A percentile compares a stretch with the other conserved stretches of the same genome.
phyloP scores from a whole-genome alignment of 169 alveolate genomes.

The Miamiensis avidus region DNA sequence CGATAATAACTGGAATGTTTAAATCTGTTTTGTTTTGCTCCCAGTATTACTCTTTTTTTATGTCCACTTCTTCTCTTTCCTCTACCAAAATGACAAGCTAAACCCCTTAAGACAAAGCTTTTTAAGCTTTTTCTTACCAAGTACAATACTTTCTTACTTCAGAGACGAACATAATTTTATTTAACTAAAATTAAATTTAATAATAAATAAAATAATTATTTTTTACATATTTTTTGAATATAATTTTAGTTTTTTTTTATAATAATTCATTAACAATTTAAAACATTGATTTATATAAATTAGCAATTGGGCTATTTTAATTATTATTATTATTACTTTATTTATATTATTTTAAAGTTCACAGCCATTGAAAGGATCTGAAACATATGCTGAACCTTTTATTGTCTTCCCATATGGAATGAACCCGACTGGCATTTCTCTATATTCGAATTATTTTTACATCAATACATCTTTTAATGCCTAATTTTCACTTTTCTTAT shows the following conservation, averaged over 20 bases:
- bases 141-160: background rate
- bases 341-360: too few relatives aligned
- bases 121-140: background rate
- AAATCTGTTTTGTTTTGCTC: background rate
- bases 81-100: background rate
- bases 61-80: background rate
- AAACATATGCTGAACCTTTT: background rate
- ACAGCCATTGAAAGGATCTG: background rate
- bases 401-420: background rate
- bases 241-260: too few relatives aligned
- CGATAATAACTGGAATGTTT: background rate
- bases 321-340: background rate
- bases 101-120: background rate
- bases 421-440: background rate
- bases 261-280: too few relatives aligned
- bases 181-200: too few relatives aligned
- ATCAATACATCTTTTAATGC: too few relatives aligned
- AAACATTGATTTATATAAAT: too few relatives aligned
- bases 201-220: too few relatives aligned
- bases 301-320: background rate
- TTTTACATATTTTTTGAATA: too few relatives aligned
- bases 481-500: too few relatives aligned
- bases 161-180: background rate
- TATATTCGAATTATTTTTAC: too few relatives aligned
- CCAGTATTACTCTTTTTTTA: background rate